These are phyloP conservation scores for Corylus americana DNA, from an alignment of 306 rosid genomes.

Conservation along the genomic window DNA sequence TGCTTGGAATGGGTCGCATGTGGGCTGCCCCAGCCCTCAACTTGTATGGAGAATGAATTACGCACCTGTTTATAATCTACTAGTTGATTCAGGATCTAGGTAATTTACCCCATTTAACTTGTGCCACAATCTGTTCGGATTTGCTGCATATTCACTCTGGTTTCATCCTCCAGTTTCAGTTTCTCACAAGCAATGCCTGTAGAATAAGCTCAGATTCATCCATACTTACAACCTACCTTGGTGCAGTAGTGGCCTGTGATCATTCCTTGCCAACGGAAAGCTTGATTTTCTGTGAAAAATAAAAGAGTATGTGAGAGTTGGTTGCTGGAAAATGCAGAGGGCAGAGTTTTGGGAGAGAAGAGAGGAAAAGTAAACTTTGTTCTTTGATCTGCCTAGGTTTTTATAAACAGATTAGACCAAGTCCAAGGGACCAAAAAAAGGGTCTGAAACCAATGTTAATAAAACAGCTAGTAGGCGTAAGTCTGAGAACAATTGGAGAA, in stretches of 20 bases:
- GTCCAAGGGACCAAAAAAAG: too few relatives aligned
- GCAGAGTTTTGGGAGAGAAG: too few relatives aligned
- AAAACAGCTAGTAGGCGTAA: too few relatives aligned
- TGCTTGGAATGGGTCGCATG: background rate
- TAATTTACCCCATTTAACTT: background rate
- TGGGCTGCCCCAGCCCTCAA: background rate
- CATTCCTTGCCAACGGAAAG: too few relatives aligned
- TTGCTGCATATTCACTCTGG: too few relatives aligned
- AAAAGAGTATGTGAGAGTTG: too few relatives aligned
- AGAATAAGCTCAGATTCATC: background rate
- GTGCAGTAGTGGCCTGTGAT: background rate
- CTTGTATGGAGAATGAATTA: background rate
- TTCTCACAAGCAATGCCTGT: background rate
- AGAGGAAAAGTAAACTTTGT: too few relatives aligned
- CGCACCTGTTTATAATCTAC: background rate
- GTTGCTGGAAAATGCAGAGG: too few relatives aligned
- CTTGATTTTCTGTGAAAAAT: too few relatives aligned
- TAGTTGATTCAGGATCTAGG: conserved; percentile 6
- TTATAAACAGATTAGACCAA: too few relatives aligned
- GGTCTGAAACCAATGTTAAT: too few relatives aligned
- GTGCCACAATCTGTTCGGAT: background rate
- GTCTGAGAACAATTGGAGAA: background rate
- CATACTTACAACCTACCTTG: background rate
- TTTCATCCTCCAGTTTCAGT: background rate
- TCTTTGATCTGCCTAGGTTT: too few relatives aligned